Percentiles rank a stretch among this genome's conserved stretches.
phyloP scores from a whole-genome alignment of 2,329 filamentous ascomycete genomes.

The Fusarium nelsonii region DNA sequence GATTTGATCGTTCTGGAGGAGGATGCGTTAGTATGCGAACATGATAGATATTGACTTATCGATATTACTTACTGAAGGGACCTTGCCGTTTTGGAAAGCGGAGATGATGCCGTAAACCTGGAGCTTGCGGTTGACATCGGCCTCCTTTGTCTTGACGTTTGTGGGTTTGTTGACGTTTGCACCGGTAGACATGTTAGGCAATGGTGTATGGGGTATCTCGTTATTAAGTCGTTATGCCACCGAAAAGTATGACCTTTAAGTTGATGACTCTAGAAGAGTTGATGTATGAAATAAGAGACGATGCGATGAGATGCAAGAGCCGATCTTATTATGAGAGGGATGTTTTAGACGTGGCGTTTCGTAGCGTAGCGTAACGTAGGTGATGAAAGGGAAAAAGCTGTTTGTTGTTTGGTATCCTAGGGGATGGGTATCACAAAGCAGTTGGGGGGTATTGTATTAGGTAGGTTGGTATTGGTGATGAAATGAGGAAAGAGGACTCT shows the following conservation, averaged over 20 bases:
- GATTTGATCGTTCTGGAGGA: conserved; percentile 86
- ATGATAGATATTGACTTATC: too few species aligned
- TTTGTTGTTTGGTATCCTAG: conserved; percentile 40
- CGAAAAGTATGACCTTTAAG: conserved; percentile 11
- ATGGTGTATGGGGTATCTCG: conserved; percentile 27
- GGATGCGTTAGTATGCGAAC: conserved; percentile 13
- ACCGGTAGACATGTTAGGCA: conserved; percentile 54
- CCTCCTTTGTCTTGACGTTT: conserved; percentile 81
- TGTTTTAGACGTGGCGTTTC: conserved; percentile 10
- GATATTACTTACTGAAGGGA: conserved; percentile 77
- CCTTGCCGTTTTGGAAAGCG: conserved; percentile 90
- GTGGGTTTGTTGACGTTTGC: conserved; percentile 77
- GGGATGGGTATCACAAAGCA: conserved; percentile 51
- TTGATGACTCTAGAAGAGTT: conserved; percentile 15
- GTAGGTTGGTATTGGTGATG: conserved; percentile 30
- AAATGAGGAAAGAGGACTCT: conserved; percentile 14
- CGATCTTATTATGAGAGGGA: conserved; percentile 24
- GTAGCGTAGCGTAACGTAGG: conserved; percentile 18
- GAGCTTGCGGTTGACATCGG: conserved; percentile 91
- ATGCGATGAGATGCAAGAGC: conserved; percentile 13
- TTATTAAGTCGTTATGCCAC: conserved; percentile 33
- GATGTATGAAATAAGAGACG: conserved; percentile 11
- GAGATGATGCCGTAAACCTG: conserved; percentile 91
- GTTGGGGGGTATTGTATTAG: conserved; percentile 39
- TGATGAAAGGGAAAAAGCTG: conserved; percentile 30